Base-by-base conservation (phyloP, 1,284 basidiomycete genomes). In the Leccinum fuscescens region DNA sequence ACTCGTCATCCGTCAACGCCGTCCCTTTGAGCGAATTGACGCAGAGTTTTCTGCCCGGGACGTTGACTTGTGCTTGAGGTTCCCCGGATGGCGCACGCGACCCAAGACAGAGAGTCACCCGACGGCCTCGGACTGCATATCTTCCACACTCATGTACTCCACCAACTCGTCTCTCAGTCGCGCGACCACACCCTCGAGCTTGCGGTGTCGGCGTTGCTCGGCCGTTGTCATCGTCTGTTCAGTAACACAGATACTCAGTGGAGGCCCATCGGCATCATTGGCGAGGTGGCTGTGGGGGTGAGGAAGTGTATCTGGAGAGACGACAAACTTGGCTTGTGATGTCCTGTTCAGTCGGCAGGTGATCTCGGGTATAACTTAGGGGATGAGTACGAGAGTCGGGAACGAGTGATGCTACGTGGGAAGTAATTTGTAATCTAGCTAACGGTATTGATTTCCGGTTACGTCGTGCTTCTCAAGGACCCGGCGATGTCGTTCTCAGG, bases 1-100 rank as follows among this genome's bases (percentile, higher is more conserved):
- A 98, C 77, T 98, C 96, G 12, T 92, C 86, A 1, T 93, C 90
- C 2, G 78, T 79, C 61, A 94, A 74, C 22, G 77, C 64, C 1
- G 85, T 78, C 4, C 90, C 91, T 63, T 89, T 88, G 64, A 98
- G 77, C 4, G 93, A 93, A 77, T 99, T 96, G 54, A 96, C 89
- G 64, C 96, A 7, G 61, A 98, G 88, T 78, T 99, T 99, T 12
- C 96, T 94, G 15, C 94, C 94, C 0, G 95, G 94, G 11, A 93
- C 91, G 77, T 99, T 29, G 29, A 29, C 29, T 29, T 99, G 82
- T 95, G 93, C 71, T 97, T 87, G 63, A 98, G 80, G 73, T 85
- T 95, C 94, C 99, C 9, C 96, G 37, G 15, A 15, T 15, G 37
- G 37, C 3, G 1, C 37, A 8, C 8, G 4, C 27, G 4, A 31